Conservation (phyloP, 176 grass and related monocot species). For the Eleusine coracana region DNA sequence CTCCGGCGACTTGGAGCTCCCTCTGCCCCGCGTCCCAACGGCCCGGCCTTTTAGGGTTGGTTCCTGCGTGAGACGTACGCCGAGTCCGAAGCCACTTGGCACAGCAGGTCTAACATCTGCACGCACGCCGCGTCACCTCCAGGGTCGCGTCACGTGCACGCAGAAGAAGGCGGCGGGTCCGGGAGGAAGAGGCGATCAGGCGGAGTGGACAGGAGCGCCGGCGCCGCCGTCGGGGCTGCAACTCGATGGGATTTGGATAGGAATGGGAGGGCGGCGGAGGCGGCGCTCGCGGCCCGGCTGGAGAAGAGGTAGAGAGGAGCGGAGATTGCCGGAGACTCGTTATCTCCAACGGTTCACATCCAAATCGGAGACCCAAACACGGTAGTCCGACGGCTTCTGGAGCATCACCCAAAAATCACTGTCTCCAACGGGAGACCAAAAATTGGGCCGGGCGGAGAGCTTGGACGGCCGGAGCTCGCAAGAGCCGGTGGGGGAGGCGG, state of each 20-base stretch:
- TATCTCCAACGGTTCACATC: too few species aligned
- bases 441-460: too few species aligned
- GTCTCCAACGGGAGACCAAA: too few species aligned
- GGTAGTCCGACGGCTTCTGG: too few species aligned
- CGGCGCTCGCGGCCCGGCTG: neutral
- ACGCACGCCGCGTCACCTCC: neutral
- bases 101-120: neutral
- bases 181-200: neutral
- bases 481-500: too few species aligned
- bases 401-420: too few species aligned
- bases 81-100: neutral
- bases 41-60: neutral
- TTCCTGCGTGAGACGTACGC: neutral
- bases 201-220: neutral
- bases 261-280: neutral
- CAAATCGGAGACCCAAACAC: too few species aligned
- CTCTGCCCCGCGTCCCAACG: neutral
- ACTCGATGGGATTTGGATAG: neutral
- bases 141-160: neutral
- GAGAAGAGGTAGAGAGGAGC: neutral
- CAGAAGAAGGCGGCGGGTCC: neutral
- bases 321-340: neutral
- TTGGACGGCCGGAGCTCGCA: too few species aligned
- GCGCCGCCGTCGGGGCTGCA: neutral
- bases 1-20: neutral